Evolutionary conservation across 2,329 filamentous ascomycete species (phyloP).

Genomic region (Xylariaceae sp.): DNA sequence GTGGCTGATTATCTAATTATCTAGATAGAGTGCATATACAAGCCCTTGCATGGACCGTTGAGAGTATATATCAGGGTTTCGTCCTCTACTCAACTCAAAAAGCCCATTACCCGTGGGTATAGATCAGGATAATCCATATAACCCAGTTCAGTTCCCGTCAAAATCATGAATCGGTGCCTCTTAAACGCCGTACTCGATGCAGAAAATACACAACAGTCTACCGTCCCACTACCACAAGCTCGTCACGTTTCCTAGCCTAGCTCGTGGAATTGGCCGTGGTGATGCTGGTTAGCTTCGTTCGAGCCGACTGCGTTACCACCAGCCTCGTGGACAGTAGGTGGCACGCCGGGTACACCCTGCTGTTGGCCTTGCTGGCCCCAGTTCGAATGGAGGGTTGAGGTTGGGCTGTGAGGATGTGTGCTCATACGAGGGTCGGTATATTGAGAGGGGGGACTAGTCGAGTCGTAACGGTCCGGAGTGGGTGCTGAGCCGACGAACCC

Average conservation of each 20-base stretch:
- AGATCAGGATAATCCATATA: too few relatives aligned
- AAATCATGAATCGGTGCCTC: background rate
- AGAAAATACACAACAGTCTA: constrained; percentile 1
- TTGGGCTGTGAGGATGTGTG: constrained; percentile 26
- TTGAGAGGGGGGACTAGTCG: constrained; percentile 27
- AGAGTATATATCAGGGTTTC: constrained; percentile 2
- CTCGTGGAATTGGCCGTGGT: constrained; percentile 40
- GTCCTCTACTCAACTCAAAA: too few relatives aligned
- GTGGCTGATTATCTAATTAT: too few relatives aligned
- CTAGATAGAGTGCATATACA: too few relatives aligned
- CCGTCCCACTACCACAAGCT: background rate
- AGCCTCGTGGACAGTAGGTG: constrained; percentile 36
- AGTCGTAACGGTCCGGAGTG: constrained; percentile 24
- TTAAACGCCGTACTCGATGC: constrained; percentile 14
- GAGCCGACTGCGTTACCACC: constrained; percentile 32
- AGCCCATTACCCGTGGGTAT: too few relatives aligned
- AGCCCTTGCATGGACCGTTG: too few relatives aligned
- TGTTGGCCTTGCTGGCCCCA: constrained; percentile 20
- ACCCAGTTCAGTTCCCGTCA: too few relatives aligned
- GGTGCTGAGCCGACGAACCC: constrained; percentile 21
- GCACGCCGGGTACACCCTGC: constrained; percentile 20
- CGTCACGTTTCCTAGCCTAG: constrained; percentile 24
- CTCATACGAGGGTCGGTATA: constrained; percentile 18
- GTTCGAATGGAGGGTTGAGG: constrained; percentile 22
- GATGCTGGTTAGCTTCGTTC: constrained; percentile 28